These are phyloP conservation scores for Boletus coccyginus DNA, from an alignment of 768 basidiomycete species.

Conservation along the genomic window DNA sequence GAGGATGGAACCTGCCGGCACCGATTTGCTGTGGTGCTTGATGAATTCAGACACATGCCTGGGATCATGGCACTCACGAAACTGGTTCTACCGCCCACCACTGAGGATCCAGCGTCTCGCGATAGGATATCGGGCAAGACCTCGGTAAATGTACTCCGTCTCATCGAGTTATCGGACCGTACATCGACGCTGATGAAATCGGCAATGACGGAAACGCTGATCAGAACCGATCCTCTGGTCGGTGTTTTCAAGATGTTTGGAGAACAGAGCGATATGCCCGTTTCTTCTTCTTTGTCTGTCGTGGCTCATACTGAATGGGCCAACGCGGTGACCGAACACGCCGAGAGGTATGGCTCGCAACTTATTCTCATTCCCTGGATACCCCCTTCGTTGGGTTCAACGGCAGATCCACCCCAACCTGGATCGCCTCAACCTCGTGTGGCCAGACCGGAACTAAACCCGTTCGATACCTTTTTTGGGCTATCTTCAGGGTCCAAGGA, in stretches of 20 bases:
- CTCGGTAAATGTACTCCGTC: constrained; percentile 71
- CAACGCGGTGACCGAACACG: constrained; percentile 59
- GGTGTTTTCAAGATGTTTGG: constrained; percentile 78
- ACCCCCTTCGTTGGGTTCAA: constrained; percentile 38
- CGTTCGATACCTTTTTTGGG: constrained; percentile 80
- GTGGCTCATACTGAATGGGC: constrained; percentile 76
- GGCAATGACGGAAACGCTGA: constrained; percentile 66
- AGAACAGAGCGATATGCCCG: constrained; percentile 60
- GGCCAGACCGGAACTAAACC: constrained; percentile 42
- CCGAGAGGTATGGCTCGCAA: constrained; percentile 54
- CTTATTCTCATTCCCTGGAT: constrained; percentile 87
- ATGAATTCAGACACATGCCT: constrained; percentile 85
- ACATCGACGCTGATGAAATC: constrained; percentile 86
- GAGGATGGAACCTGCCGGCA: constrained; percentile 18
- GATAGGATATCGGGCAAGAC: background rate
- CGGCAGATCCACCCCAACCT: constrained; percentile 29
- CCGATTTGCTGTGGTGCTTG: constrained; percentile 83
- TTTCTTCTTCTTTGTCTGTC: constrained; percentile 71
- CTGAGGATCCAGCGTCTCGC: constrained; percentile 2
- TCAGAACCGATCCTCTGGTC: constrained; percentile 68
- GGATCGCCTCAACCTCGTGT: constrained; percentile 10
- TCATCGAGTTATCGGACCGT: constrained; percentile 87
- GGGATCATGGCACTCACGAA: constrained; percentile 89
- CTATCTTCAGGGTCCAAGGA: constrained; percentile 37
- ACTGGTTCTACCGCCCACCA: constrained; percentile 53